Base-by-base conservation (phyloP, 2,329 filamentous ascomycete species). In the Colletotrichum eleusines region DNA sequence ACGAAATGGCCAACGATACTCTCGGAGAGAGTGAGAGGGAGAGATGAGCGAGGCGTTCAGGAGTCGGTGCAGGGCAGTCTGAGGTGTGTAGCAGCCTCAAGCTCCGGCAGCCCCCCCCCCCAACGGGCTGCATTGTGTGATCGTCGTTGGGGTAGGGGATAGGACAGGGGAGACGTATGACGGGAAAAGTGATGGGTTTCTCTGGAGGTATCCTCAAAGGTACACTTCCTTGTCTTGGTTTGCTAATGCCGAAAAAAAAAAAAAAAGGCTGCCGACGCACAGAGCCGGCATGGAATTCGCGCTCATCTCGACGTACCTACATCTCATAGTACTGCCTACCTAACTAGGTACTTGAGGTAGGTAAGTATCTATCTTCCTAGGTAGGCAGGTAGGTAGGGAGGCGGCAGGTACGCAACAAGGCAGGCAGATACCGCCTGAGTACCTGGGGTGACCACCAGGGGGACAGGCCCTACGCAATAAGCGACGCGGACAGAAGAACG, bases 71-170 rank as follows among this genome's bases (percentile, higher is more conserved):
- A 60, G 23, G 57, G 35, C 55, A 62, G 66, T 72, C 50, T 60
- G 69, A 62, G 61, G 54, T 65, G 42, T 61, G 66, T 71, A 70
- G 66, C 69, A 72, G 69, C 68, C 63, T 61, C 64, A 46, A 54
- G 66, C 38, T 55, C 61, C 46, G 38, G 46, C 54, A 40, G 40
- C 46, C 57, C 48, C 14, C 57, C n/a, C n/a, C n/a, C n/a, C n/a
- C 28, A 54, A 64, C n/a, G 7, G 63, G 66, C 40, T 57, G 48
- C 46, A 54, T 70, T 66, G 66, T 65, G n/a, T 72, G 69, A 72
- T 70, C 66, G 54, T 28, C 69, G 57, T 61, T n/a, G 48, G 65
- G 66, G 38, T 54, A 16, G 42, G 18, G 54, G 33, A 31, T 38
- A 23, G 54, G 3, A 26, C 44, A 35, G 63, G 61, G 35, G 35